Evolutionary conservation across 2,329 filamentous ascomycete species (phyloP), one percentile per base, ranked within the genome.

Genomic region (Alternaria panax): DNA sequence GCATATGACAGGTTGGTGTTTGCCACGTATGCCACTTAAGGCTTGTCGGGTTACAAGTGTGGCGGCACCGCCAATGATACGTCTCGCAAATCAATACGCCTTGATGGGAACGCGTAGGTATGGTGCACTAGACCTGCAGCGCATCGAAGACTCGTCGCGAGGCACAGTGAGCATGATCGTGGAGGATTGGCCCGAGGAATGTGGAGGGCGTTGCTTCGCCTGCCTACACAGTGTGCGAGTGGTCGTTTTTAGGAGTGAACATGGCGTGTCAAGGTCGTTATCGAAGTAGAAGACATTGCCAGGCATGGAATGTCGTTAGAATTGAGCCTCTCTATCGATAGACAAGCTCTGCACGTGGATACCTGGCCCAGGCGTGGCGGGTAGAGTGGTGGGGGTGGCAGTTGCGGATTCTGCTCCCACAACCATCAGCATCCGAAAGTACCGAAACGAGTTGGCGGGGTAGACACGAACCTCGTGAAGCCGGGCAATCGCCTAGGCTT

Each of bases 281-380:
- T 5, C 27, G 7, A 51, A 24, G 14, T 20, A 22, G 24, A 28
- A 40, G 54, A 41, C 27, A 36, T 25, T 27, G 48, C 30, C 14
- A 43, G 18, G 24, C 50, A 51, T 47, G 47, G 40, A 20, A 45
- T 63, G 69, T 68, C 59, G 69, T 71, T 64, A 60, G 54, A 46
- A 51, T 65, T 66, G 59, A 62, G 62, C 51, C 47, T 51, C 41
- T 36, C 53, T 65, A 66, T 67, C 61, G 66, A 66, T 63, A 63
- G 54, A 54, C 36, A 62, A 57, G 57, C 62, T 43, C 32, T 32
- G 43, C 24, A 58, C 57, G 59, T 60, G 64, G 54, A 54, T 53
- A 57, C 40, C 41, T 62, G 64, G 62, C 38, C 64, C 51, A 32
- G 50, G 57, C 63, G 52, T 47, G 24, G 32, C 50, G 46, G 45